phyloP scores from a whole-genome alignment of 306 rosid genomes.

The Prunus fruticosa region DNA sequence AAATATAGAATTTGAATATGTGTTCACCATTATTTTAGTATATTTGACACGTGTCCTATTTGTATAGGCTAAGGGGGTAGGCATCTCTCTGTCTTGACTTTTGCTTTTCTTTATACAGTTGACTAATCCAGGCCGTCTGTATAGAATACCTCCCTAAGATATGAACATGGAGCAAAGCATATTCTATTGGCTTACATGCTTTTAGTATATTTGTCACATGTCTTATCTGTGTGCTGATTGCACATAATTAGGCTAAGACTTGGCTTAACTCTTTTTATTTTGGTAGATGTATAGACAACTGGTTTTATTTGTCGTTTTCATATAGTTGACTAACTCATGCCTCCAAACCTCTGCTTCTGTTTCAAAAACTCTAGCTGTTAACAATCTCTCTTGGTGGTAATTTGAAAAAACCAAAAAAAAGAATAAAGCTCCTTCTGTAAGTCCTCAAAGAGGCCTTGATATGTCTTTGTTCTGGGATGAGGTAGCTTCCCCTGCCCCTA shows the following conservation, averaged over 20 bases:
- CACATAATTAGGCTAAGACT: neutral
- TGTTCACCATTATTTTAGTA: too few species aligned
- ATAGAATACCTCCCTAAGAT: neutral
- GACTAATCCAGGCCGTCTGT: neutral
- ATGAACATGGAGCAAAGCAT: too few species aligned
- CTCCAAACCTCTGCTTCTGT: neutral
- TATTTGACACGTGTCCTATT: neutral
- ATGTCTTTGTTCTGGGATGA: fast-evolving
- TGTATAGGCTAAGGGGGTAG: neutral
- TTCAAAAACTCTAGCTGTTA: neutral
- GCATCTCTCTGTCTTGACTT: neutral
- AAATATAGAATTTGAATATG: too few species aligned
- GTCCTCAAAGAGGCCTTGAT: too few species aligned
- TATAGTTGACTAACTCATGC: neutral
- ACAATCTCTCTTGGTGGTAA: too few species aligned
- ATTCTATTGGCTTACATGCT: neutral
- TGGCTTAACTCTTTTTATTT: neutral
- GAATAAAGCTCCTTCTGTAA: fast-evolving
- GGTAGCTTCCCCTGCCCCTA: too few species aligned
- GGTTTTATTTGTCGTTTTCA: neutral
- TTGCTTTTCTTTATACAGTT: neutral
- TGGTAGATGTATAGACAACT: neutral
- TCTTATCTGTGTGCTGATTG: neutral
- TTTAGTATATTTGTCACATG: neutral
- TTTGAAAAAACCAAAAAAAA: too few species aligned